Conservation (phyloP, 768 basidiomycete species). For the Serpula lacrymans region DNA sequence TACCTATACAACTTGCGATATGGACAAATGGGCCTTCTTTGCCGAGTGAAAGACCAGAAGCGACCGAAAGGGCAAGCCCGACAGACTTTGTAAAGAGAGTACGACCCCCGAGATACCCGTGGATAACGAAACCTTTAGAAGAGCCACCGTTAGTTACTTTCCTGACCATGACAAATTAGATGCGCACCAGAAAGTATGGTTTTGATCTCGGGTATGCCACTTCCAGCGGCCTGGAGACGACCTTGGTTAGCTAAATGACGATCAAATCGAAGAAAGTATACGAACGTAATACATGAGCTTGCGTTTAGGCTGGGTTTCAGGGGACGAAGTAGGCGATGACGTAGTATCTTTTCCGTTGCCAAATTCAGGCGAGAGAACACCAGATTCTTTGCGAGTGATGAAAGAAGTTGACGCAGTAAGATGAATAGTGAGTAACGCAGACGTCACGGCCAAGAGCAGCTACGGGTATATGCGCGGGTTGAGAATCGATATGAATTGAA, state of each 20-base stretch:
- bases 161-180: constrained; percentile 2
- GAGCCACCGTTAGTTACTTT: constrained; percentile 11
- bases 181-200: constrained; percentile 77
- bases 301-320: constrained; percentile 46
- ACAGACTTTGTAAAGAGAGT: constrained; percentile 88
- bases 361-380: constrained; percentile 53
- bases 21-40: constrained; percentile 86
- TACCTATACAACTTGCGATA: constrained; percentile 89
- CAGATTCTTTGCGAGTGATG: constrained; percentile 84
- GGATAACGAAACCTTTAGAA: constrained; percentile 82
- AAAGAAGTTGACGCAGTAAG: constrained; percentile 90
- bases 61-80: constrained; percentile 87
- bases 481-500: not conserved
- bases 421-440: constrained; percentile 79
- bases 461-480: constrained; percentile 26
- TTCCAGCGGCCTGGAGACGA: constrained; percentile 74
- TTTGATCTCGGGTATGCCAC: constrained; percentile 97
- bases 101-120: constrained; percentile 91
- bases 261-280: constrained; percentile 8
- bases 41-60: constrained; percentile 87
- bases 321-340: constrained; percentile 9
- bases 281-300: constrained; percentile 82
- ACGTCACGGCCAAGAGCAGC: constrained; percentile 69
- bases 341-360: constrained; percentile 23
- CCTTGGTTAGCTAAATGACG: constrained; percentile 1